phyloP scores from a whole-genome alignment of 257 asterid genomes.

The Striga asiatica region DNA sequence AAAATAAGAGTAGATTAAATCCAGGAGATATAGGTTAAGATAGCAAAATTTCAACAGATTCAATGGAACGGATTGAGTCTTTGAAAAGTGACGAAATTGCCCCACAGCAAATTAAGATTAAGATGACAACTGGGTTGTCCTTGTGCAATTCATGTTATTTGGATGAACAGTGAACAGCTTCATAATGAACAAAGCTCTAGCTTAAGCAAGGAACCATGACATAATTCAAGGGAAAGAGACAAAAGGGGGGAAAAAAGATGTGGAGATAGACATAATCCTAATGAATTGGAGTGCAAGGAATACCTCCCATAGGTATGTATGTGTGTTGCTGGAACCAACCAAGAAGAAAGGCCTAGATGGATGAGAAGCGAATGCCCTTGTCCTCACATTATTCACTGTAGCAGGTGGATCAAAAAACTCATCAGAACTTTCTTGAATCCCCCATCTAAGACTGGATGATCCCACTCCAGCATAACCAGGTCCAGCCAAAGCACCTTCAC shows the following conservation, averaged over 20 bases:
- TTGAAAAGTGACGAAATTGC: neutral
- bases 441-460: constrained; percentile 79
- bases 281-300: neutral
- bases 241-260: neutral
- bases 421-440: constrained; percentile 73
- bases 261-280: neutral
- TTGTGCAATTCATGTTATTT: neutral
- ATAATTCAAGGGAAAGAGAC: neutral
- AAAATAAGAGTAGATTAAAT: neutral
- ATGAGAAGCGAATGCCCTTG: constrained; percentile 73
- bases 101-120: constrained; percentile 5
- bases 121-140: constrained; percentile 6
- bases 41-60: neutral
- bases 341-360: constrained; percentile 90
- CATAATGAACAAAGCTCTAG: constrained; percentile 2
- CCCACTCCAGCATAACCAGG: constrained; percentile 58
- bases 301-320: constrained; percentile 95
- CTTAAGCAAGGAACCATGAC: constrained; percentile 2
- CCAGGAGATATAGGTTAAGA: neutral
- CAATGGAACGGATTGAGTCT: neutral
- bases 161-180: neutral
- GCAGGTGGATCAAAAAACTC: constrained; percentile 84
- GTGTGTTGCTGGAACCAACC: constrained; percentile 94
- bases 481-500: constrained; percentile 36
- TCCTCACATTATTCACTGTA: constrained; percentile 58